These are phyloP conservation scores for Beta lomatogona DNA, from an alignment of 179 eudicot genomes.

Conservation along the genomic window DNA sequence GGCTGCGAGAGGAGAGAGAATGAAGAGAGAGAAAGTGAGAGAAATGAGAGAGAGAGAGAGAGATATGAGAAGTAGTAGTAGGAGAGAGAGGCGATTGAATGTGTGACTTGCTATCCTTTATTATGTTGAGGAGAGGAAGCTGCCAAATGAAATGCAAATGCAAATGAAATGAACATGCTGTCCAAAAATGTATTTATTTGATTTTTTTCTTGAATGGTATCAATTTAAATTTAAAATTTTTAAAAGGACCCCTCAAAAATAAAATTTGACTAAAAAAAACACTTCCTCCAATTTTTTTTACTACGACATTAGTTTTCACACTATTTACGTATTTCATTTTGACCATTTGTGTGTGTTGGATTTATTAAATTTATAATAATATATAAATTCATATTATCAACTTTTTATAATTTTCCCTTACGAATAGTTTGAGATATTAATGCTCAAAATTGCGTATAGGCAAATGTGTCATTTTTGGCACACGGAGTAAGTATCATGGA, in stretches of 20 bases:
- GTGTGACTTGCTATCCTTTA: constrained; percentile 28
- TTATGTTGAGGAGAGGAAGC: constrained; percentile 17
- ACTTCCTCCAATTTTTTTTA: too few species aligned
- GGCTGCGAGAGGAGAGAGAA: constrained; percentile 33
- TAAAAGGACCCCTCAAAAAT: background rate
- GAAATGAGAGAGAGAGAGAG: constrained; percentile 16
- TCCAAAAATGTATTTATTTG: background rate
- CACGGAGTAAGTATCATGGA: too few species aligned
- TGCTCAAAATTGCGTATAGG: too few species aligned
- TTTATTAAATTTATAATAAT: too few species aligned
- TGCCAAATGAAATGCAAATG: constrained; percentile 27
- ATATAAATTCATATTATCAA: too few species aligned
- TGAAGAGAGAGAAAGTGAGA: constrained; percentile 5
- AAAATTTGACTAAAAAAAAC: background rate
- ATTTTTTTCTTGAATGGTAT: background rate
- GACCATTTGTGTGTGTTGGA: too few species aligned
- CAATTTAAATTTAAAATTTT: constrained; percentile 1
- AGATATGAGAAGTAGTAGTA: background rate
- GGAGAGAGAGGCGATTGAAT: constrained; percentile 29
- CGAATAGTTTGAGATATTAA: too few species aligned
- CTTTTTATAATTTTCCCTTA: too few species aligned
- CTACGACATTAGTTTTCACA: too few species aligned
- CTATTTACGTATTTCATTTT: too few species aligned
- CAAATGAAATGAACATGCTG: constrained; percentile 21
- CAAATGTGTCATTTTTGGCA: too few species aligned